These are phyloP conservation scores for Magnaporthiopsis incrustans DNA, from an alignment of 2,329 filamentous ascomycete genomes.

Conservation along the genomic window DNA sequence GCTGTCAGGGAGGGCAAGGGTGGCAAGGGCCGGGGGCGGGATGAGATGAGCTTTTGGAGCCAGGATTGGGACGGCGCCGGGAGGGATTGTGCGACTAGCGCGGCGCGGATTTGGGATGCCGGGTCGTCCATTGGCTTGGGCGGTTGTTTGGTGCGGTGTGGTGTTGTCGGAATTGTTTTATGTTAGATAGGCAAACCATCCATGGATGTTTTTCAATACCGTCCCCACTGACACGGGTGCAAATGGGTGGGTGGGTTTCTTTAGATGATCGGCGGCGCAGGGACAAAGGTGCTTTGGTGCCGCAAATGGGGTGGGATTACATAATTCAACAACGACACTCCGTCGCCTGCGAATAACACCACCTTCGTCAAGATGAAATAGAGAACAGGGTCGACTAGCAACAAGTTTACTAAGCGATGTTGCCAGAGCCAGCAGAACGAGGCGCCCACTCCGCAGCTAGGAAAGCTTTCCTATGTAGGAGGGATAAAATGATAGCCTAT, in stretches of 20 bases:
- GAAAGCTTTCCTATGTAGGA: too few species aligned
- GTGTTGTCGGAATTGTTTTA: too few species aligned
- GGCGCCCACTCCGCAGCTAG: too few species aligned
- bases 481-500: too few species aligned
- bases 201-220: too few species aligned
- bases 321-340: background rate
- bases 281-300: background rate
- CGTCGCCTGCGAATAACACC: background rate
- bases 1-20: conserved; percentile 66
- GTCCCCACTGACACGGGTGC: too few species aligned
- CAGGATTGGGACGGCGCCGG: conserved; percentile 47
- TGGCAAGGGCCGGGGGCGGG: conserved; percentile 42
- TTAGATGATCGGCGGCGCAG: background rate
- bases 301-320: background rate
- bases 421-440: too few species aligned
- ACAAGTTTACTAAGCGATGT: too few species aligned
- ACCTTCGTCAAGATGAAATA: background rate
- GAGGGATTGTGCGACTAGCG: conserved; percentile 46
- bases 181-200: too few species aligned
- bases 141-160: background rate
- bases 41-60: conserved; percentile 54
- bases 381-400: background rate
- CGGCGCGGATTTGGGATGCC: conserved; percentile 40
- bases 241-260: background rate
- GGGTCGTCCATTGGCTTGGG: conserved; percentile 2